Base-by-base conservation (phyloP, 495 filamentous ascomycete genomes). In the Trichoderma virens region DNA sequence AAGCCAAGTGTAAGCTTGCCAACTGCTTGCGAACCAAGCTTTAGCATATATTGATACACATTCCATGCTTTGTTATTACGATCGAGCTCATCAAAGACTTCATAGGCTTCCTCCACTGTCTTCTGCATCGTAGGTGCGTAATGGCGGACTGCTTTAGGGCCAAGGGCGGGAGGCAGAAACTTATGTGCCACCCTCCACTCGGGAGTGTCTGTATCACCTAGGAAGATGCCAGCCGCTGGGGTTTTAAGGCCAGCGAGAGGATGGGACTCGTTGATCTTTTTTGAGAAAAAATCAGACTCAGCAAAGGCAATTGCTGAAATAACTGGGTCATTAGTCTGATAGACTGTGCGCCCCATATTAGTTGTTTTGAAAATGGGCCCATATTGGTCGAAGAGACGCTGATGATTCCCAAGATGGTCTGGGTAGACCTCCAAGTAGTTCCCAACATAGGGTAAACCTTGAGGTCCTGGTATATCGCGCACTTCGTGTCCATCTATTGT, bases 21-120 rank as follows among this genome's bases (percentile, higher is more conserved):
- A 18, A 85, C 78, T 2, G 78, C 74, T 51, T 83, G 81, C 0
- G 80, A 79, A 4, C 72, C 82, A 0, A 87, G 74, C 71, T 87
- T 86, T 16, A 86, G 67, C 82, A 85, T 86, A 60, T 82, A 85
- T 41, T 77, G 79, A 63, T 86, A 87, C 7, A 82, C 82, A 67
- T 86, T 86, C 74, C 75, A 85, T 0, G 83, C 76, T 62, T 82
- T 74, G 1, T 67, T 78, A 14, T 72, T 67, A 31, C 74, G 62
- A 65, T 83, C 80, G 9, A 86, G 68, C 60, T 78, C 73, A 65
- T 86, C 84, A 38, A 86, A 84, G 1, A 85, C 79, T 9, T 65
- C 68, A 64, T 82, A 84, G 13, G 76, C 34, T 20, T 76, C 68
- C 32, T 78, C 71, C 0, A 77, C 78, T 0, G 75, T 75, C 14